phyloP scores from a whole-genome alignment of 148 eudicot species.

The Drosera capensis region DNA sequence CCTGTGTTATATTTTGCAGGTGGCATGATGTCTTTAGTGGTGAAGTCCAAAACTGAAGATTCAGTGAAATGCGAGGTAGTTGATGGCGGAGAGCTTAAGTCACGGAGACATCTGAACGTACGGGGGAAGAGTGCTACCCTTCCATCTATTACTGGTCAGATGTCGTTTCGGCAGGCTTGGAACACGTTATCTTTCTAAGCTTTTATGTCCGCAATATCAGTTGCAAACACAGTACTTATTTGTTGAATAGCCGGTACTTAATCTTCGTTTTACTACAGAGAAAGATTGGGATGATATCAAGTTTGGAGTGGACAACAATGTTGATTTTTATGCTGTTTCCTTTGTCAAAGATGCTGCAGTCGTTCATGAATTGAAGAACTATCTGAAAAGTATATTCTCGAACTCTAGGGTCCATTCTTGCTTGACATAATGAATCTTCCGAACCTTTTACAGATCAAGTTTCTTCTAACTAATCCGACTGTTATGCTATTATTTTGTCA shows the following conservation, averaged over 20 bases:
- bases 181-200: background rate
- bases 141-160: constrained; percentile 87
- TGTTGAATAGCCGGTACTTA: constrained; percentile 2
- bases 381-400: constrained; percentile 48
- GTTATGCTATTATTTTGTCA: constrained; percentile 18
- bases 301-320: constrained; percentile 93
- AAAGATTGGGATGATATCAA: constrained; percentile 99
- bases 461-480: background rate
- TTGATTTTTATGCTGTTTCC: constrained; percentile 95
- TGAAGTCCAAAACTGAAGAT: constrained; percentile 80
- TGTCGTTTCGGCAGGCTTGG: too few species aligned
- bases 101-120: constrained; percentile 90
- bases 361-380: constrained; percentile 89
- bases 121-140: constrained; percentile 97
- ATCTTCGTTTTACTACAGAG: constrained; percentile 34
- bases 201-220: background rate
- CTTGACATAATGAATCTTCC: too few species aligned
- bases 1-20: constrained; percentile 31
- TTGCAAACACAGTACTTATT: background rate
- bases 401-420: too few species aligned
- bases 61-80: constrained; percentile 90
- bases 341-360: constrained; percentile 94
- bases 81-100: constrained; percentile 98
- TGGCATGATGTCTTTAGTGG: constrained; percentile 96
- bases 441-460: background rate